A percentile compares a stretch with the other conserved stretches of the same genome.
These are phyloP conservation scores for Trametopsis cervina DNA, from an alignment of 768 basidiomycete species.

Conservation along the genomic window DNA sequence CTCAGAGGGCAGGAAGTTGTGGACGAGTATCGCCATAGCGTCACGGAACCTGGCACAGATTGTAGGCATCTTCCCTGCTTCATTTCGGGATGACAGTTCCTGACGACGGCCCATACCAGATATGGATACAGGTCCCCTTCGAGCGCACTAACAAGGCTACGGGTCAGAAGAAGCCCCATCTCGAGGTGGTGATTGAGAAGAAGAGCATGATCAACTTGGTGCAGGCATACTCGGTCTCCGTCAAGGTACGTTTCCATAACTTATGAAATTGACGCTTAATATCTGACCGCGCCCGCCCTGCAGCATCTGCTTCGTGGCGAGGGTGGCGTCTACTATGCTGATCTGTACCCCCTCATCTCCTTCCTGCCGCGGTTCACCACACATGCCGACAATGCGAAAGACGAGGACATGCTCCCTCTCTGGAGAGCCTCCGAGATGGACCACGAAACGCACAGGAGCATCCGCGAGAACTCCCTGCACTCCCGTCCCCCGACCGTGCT, in stretches of 20 bases:
- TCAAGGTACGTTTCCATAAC: slow-evolving; percentile 39
- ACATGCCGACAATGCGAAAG: slow-evolving; percentile 17
- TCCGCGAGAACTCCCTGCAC: slow-evolving; percentile 7
- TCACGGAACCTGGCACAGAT: slow-evolving; percentile 54
- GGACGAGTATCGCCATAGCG: slow-evolving; percentile 53
- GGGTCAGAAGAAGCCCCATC: slow-evolving; percentile 23
- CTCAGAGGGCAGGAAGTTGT: slow-evolving; percentile 65
- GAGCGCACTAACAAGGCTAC: slow-evolving; percentile 31
- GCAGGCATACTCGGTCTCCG: slow-evolving; percentile 60
- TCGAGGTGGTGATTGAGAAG: slow-evolving; percentile 62
- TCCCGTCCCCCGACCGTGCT: slow-evolving; percentile 7
- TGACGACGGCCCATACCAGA: slow-evolving; percentile 23
- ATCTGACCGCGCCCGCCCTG: not conserved
- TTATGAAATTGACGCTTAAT: not conserved
- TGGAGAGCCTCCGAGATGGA: slow-evolving; percentile 40
- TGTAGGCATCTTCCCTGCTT: slow-evolving; percentile 27
- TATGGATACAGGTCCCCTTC: slow-evolving; percentile 50
- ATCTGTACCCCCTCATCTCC: slow-evolving; percentile 63
- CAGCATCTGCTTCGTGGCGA: slow-evolving; percentile 66
- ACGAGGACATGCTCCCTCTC: slow-evolving; percentile 45
- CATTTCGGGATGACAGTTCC: slow-evolving; percentile 1
- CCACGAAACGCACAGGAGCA: slow-evolving; percentile 15
- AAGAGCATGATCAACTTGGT: slow-evolving; percentile 69
- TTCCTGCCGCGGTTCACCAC: slow-evolving; percentile 56
- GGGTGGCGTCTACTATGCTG: slow-evolving; percentile 64